Evolutionary conservation across 805 yeast genomes (phyloP), one percentile per base, ranked within the genome.

Genomic region (Scheffersomyces amazonensis): DNA sequence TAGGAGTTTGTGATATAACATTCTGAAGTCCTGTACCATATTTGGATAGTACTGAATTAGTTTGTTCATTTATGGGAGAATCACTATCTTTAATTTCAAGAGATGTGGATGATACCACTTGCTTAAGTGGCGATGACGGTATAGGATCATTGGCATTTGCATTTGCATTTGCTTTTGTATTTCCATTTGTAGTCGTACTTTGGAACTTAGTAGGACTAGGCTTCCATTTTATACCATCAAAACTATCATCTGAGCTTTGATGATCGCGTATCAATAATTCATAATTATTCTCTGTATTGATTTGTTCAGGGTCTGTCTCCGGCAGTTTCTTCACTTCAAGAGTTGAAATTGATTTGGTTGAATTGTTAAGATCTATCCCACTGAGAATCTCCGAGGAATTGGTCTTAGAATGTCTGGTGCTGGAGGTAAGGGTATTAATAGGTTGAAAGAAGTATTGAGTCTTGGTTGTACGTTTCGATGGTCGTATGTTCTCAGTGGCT

Each of bases 171-270:
- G n/a, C n/a, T n/a, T n/a, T n/a, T n/a, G n/a, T n/a, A 40, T 43
- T 35, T 16, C 30, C 37, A 23, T 40, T 47, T 17, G 44, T 36
- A 24, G 38, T 37, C 31, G n/a, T n/a, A 45, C 23, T 48, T 43
- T n/a, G 46, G 43, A 24, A 48, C 23, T 48, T 46, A n/a, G 46
- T 48, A 20, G 76, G 75, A 4, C 73, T 66, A 11, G 53, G 52
- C 12, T 61, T 69, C 77, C 77, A 72, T 33, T 66, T 52, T 22
- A 69, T 56, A 1, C 73, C 73, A 31, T 69, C 74, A 42, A 64
- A 67, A 39, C 70, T 65, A 35, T 69, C 73, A 38, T 69, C 74
- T 0, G 73, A 66, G 39, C 68, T 60, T 37, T 63, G 70, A 18
- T 48, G 54, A 15, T 58, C 61, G 18, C 23, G 40, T n/a, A 44